Evolutionary conservation across 2,329 filamentous ascomycete genomes (phyloP), one percentile per base, ranked within the genome.

Genomic region (Alternaria consortialis): DNA sequence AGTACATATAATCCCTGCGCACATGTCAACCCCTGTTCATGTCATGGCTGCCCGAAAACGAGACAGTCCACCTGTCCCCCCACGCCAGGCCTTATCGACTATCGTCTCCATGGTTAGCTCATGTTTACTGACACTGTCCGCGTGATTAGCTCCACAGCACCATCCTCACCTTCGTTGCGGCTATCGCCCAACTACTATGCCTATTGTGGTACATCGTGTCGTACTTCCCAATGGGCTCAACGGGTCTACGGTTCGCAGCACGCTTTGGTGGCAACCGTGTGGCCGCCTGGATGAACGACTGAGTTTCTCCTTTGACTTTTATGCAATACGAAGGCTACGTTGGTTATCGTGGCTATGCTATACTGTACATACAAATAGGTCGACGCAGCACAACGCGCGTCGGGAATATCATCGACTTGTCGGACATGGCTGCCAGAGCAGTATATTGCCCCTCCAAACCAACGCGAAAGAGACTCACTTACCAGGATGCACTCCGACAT

Each of bases 171-270:
- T 84, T 98, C 56, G 83, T 97, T 65, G 91, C 93, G 23, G 89
- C 92, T 63, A 85, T 97, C 62, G 82, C 94, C 69, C 95, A 99
- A 78, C 84, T 98, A 56, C 89, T 90, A 54, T 91, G 91, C 65
- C 84, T 98, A 66, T 67, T 92, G 47, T 98, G 94, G 94, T 98
- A 98, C 81, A 85, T 97, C 47, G 89, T 98, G 79, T 97, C 92
- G 81, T 99, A 99, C 80, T 98, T 98, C 74, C 95, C 95, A 27
- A 97, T 98, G 94, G 95, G 95, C 40, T 92, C 91, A 58, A 91
- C 90, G 56, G 93, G 95, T 42, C 82, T 99, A 67, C 90, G 94
- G 61, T 88, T 97, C 68, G 93, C 93, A 59, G 92, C 93, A 43
- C 89, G 88, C 3, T 95, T 97, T 75, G 95, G 94, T 23, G 92